Conservation (phyloP, 257 asterid genomes). For the Mitragyna speciosa region DNA sequence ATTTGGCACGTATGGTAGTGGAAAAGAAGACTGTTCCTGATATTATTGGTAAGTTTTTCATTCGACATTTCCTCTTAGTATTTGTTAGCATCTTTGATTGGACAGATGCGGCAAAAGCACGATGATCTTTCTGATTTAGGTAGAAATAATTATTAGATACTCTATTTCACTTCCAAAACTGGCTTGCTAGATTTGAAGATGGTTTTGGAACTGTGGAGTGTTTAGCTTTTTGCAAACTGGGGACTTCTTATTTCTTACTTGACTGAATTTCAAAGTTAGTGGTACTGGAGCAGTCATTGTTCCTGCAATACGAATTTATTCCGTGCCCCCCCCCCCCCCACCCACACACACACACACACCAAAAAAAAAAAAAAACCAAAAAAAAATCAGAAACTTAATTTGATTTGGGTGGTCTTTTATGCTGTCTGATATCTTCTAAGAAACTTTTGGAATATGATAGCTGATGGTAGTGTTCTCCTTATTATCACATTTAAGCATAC, state of each 20-base stretch:
- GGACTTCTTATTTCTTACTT: background rate
- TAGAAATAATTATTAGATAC: background rate
- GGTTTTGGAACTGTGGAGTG: background rate
- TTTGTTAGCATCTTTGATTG: background rate
- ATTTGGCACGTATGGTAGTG: conserved; percentile 60
- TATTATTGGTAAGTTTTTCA: conserved; percentile 56
- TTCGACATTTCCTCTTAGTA: background rate
- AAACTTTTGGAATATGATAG: background rate
- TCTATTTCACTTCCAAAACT: background rate
- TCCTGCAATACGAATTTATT: background rate
- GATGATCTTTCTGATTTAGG: background rate
- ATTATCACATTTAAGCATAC: background rate
- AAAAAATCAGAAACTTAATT: background rate
- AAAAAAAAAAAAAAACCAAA: too few relatives aligned
- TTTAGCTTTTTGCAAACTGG: background rate
- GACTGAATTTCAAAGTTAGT: background rate
- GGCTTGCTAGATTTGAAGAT: background rate
- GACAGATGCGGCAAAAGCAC: too few relatives aligned
- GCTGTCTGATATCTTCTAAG: background rate
- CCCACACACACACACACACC: too few relatives aligned
- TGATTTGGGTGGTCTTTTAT: background rate
- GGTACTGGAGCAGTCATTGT: background rate
- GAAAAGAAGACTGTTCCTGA: conserved; percentile 86
- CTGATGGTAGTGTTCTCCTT: background rate
- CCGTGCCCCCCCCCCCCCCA: too few relatives aligned